phyloP scores from a whole-genome alignment of 2,329 filamentous ascomycete species.

The Penicillium corylophilum region DNA sequence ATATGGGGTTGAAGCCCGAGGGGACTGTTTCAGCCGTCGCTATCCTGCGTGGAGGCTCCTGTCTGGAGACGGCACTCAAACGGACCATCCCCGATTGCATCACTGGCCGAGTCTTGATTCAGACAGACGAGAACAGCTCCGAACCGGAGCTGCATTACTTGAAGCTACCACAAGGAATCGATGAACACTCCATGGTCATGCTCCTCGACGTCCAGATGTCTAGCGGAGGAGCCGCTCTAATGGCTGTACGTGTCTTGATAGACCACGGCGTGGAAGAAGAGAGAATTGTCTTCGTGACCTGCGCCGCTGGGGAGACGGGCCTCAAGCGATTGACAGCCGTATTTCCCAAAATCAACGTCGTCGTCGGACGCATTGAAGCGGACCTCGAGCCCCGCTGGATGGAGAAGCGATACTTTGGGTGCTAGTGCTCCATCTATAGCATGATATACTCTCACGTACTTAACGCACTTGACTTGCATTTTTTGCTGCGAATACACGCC shows the following conservation, averaged over 20 bases:
- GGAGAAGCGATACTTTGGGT: slow-evolving; percentile 86
- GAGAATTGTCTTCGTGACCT: slow-evolving; percentile 88
- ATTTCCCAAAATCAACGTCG: slow-evolving; percentile 82
- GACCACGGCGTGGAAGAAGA: slow-evolving; percentile 87
- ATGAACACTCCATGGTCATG: slow-evolving; percentile 74
- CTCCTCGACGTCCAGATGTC: slow-evolving; percentile 94
- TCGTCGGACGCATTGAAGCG: slow-evolving; percentile 77
- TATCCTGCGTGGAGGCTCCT: slow-evolving; percentile 82
- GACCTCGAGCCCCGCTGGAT: slow-evolving; percentile 88
- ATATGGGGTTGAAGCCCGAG: slow-evolving; percentile 68
- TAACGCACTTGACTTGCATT: not conserved
- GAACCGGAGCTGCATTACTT: slow-evolving; percentile 93
- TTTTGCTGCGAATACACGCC: slow-evolving; percentile 3
- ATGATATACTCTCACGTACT: not conserved
- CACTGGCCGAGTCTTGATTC: slow-evolving; percentile 84
- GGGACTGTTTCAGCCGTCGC: slow-evolving; percentile 83
- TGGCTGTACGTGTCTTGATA: slow-evolving; percentile 93
- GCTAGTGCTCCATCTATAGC: slow-evolving; percentile 46
- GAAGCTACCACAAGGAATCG: slow-evolving; percentile 72
- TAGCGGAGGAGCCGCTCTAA: slow-evolving; percentile 78
- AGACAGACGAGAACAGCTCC: slow-evolving; percentile 78
- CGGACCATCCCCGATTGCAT: slow-evolving; percentile 90
- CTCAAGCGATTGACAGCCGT: slow-evolving; percentile 83
- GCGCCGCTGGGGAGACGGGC: slow-evolving; percentile 80
- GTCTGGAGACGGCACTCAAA: slow-evolving; percentile 82